These are phyloP conservation scores for Magnusiomyces clavatus DNA, from an alignment of 1,139 yeast species.

Conservation along the genomic window DNA sequence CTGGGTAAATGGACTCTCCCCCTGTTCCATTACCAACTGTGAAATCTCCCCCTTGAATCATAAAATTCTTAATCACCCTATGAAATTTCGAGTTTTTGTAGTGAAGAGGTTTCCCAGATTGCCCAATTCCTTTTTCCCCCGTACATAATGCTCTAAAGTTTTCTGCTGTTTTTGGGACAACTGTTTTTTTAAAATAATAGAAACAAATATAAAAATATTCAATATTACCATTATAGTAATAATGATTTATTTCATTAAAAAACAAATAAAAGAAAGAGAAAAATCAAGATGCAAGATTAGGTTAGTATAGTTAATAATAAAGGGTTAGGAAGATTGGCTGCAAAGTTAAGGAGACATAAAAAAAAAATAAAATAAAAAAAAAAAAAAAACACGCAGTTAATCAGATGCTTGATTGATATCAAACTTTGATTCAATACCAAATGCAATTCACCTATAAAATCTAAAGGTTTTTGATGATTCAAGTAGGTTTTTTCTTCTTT, in stretches of 20 bases:
- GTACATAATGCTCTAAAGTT: conserved; percentile 87
- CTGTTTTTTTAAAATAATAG: conserved; percentile 15
- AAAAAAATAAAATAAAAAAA: too few relatives aligned
- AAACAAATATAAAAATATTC: too few relatives aligned
- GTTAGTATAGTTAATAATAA: too few relatives aligned
- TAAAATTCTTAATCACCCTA: conserved; percentile 62
- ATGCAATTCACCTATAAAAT: too few relatives aligned
- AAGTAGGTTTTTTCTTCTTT: too few relatives aligned
- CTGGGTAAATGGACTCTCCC: conserved; percentile 93
- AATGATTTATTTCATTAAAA: background rate
- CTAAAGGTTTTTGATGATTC: too few relatives aligned
- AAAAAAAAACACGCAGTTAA: too few relatives aligned
- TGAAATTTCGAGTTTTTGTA: conserved; percentile 84
- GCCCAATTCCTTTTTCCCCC: conserved; percentile 73
- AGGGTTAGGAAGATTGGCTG: too few relatives aligned
- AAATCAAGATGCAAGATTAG: background rate
- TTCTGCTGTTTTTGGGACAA: conserved; percentile 89
- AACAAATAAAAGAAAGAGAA: background rate
- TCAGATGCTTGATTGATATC: too few relatives aligned
- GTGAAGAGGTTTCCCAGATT: conserved; percentile 54
- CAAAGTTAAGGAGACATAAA: too few relatives aligned
- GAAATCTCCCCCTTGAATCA: conserved; percentile 74
- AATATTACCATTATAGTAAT: too few relatives aligned
- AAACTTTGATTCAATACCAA: too few relatives aligned
- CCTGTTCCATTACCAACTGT: conserved; percentile 87